Evolutionary conservation across 257 asterid species (phyloP), one percentile per base, ranked within the genome.

Genomic region (Solanum sitiens): DNA sequence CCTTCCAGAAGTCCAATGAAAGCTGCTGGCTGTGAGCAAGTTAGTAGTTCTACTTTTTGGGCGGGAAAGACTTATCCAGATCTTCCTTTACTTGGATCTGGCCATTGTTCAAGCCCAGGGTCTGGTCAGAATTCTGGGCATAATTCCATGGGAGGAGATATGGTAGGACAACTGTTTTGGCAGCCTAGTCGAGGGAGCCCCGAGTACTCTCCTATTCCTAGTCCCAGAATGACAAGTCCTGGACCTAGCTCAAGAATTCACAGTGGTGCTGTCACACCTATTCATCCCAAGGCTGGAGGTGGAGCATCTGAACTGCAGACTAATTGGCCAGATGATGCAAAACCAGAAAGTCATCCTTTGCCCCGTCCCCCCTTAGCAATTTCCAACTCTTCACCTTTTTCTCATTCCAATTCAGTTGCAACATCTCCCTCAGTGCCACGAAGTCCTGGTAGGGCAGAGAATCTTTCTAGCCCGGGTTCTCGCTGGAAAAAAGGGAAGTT

Each of bases 101-200:
- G 98, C 89, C 98, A 94, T 86, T 97, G 99, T 92, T 97, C 99
- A 83, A 96, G 99, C 88, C 99, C 99, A 42, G 99, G 99, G 40
- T 97, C 99, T 42, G 99, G 99, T 86, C 98, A 96, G 89, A 97
- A 95, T 90, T 97, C 99, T 73, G 99, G 99, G 40, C 98, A 97
- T 86, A 97, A 97, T 91, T 97, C 99, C 80, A 96, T 95, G 98
- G 99, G 98, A 59, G 99, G 99, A 84, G 99, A 96, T 89, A 91
- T 93, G 95, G 93, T 92, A 20, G 98, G 98, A 65, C 98, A 92
- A 88, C 86, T 96, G 77, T 93, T 96, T 93, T 93, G 94, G 99
- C 98, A 94, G 88, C 98, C 96, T 73, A 94, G 99, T 88, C 91
- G 98, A 88, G 98, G 98, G 67, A 97, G 99, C 91, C 98, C 99